phyloP scores from a whole-genome alignment of 2,329 filamentous ascomycete species.

The Gliomastix tumulicola region DNA sequence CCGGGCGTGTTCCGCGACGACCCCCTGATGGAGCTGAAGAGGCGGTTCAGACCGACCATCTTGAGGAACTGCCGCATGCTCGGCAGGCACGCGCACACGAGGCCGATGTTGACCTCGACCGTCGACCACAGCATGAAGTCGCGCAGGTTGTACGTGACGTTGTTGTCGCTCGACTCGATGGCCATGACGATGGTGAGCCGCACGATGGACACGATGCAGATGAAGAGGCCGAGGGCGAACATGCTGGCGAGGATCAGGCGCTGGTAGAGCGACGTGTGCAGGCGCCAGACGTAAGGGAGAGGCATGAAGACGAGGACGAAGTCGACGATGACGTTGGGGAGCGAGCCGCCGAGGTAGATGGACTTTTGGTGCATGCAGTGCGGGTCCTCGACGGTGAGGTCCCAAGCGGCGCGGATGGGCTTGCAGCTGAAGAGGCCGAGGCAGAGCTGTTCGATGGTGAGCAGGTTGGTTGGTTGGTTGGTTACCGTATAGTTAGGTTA shows the following conservation, averaged over 20 bases:
- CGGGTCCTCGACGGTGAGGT: not conserved
- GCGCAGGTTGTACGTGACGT: not conserved
- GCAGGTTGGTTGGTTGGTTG: not conserved
- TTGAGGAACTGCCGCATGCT: slow-evolving; percentile 18
- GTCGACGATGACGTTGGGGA: not conserved
- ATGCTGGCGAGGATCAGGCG: not conserved
- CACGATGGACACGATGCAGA: not conserved
- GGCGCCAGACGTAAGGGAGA: not conserved
- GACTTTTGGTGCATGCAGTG: slow-evolving; percentile 1
- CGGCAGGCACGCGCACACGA: slow-evolving; percentile 26
- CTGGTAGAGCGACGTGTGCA: not conserved
- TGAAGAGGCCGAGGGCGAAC: not conserved
- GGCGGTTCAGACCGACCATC: not conserved
- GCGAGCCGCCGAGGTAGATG: slow-evolving; percentile 1
- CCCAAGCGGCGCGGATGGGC: not conserved
- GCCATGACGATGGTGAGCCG: not conserved
- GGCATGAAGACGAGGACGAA: not conserved
- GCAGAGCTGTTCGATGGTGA: not conserved
- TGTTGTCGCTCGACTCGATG: not conserved
- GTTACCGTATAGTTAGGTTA: not conserved
- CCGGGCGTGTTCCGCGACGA: too few species aligned
- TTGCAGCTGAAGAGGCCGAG: slow-evolving; percentile 2
- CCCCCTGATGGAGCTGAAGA: not conserved
- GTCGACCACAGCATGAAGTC: slow-evolving; percentile 18
- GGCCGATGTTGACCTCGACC: slow-evolving; percentile 25